Conservation (phyloP, 306 rosid genomes). For the Cucumis cinereus region DNA sequence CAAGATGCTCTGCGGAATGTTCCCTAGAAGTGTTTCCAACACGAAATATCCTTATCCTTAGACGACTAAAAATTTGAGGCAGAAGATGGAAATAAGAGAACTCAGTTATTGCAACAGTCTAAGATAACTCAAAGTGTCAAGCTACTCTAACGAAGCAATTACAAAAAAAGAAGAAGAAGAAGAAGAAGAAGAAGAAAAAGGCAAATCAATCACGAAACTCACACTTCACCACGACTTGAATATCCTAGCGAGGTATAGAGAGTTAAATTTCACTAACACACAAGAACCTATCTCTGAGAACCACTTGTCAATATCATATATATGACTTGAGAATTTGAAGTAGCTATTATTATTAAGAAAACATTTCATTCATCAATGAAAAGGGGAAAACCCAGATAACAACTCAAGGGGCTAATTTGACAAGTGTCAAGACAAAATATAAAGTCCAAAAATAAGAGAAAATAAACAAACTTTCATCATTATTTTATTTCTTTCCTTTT, state of each 20-base stretch:
- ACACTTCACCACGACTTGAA: background rate
- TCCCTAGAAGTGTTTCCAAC: constrained; percentile 35
- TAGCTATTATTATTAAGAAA: background rate
- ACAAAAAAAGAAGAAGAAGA: background rate
- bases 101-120: background rate
- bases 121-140: background rate
- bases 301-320: background rate
- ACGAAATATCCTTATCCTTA: background rate
- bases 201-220: background rate
- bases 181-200: background rate
- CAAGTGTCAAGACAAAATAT: background rate
- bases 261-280: background rate
- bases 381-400: background rate
- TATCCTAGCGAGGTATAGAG: background rate
- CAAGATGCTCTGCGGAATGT: constrained; percentile 72
- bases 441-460: background rate
- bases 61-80: background rate
- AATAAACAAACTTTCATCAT: background rate
- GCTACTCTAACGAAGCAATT: background rate
- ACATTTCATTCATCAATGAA: too few species aligned
- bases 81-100: background rate
- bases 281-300: background rate
- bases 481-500: background rate
- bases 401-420: background rate
- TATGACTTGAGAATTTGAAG: background rate